Conservation (phyloP, 1,284 basidiomycete genomes). For the Ceratobasidium sp. region DNA sequence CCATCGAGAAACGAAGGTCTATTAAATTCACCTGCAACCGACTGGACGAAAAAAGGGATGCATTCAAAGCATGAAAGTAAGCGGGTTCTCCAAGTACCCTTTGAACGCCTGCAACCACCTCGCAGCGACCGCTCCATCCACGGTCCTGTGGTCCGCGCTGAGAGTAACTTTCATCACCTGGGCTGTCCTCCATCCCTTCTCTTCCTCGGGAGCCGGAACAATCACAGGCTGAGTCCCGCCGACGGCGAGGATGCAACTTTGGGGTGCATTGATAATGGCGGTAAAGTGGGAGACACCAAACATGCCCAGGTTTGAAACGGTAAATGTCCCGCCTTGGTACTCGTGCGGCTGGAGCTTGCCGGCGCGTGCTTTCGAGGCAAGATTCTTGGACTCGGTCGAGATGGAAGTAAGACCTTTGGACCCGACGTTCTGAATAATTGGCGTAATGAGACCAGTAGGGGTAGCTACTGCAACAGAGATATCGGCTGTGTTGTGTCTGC, state of each 20-base stretch:
- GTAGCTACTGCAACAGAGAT: slow-evolving; percentile 98
- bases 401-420: slow-evolving; percentile 91
- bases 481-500: slow-evolving; percentile 93
- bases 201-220: slow-evolving; percentile 86
- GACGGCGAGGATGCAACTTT: slow-evolving; percentile 96
- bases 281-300: slow-evolving; percentile 95
- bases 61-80: slow-evolving; percentile 84
- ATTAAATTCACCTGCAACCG: slow-evolving; percentile 13
- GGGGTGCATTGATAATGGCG: slow-evolving; percentile 99
- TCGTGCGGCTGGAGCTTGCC: slow-evolving; percentile 95
- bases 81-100: slow-evolving; percentile 95
- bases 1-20: slow-evolving; percentile 31
- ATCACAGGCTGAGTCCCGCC: slow-evolving; percentile 87
- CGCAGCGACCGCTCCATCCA: slow-evolving; percentile 91
- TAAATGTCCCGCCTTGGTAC: slow-evolving; percentile 99
- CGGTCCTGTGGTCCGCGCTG: slow-evolving; percentile 93
- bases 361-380: slow-evolving; percentile 94
- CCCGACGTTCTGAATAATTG: slow-evolving; percentile 94
- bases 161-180: slow-evolving; percentile 97
- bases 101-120: slow-evolving; percentile 94
- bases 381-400: slow-evolving; percentile 88
- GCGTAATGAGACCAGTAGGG: slow-evolving; percentile 94
- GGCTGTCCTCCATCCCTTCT: slow-evolving; percentile 90
- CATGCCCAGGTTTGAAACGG: slow-evolving; percentile 99
- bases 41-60: background rate